Evolutionary conservation across 352 stramenopile genomes (phyloP), one percentile per base, ranked within the genome.

Genomic region (Globisporangium cystogenes): DNA sequence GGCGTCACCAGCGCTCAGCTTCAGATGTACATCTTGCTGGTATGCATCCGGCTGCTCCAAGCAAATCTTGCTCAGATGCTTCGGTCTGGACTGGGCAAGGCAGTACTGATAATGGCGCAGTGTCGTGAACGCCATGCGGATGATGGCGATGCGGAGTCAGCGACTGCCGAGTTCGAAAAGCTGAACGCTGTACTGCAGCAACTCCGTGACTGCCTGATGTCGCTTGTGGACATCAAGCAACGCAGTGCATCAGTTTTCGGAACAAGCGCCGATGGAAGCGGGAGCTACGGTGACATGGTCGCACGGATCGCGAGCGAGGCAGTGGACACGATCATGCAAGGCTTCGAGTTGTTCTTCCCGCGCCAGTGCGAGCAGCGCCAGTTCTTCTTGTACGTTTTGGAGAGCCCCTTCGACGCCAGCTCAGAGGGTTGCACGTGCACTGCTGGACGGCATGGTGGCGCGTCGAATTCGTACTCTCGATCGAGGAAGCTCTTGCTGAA

Each of bases 341-440:
- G 82, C 0, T 76, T 96, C 20, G 87, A 97, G 26, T 36, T 97
- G 1, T 96, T 97, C 48, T 95, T 95, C 42, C 76, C 90, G 11
- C 93, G 76, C 20, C 67, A 72, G 46, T 91, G 71, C 50, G 66
- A 83, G 37, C 76, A 91, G 48, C 53, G 71, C 3, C 60, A 75
- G 31, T 67, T 97, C 7, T 74, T 91, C 26, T 64, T 86, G 44
- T 57, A 67, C 35, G 37, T 65, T 21, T 56, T 86, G 24, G 20
- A 51, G 0, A n/a, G 26, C 27, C 55, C 7, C 11, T 45, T 33
- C 8, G 49, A 68, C 3, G 8, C 10, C 1, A 18, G 20, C 11
- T 26, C 18, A 21, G 29, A 24, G 4, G 44, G 29, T 4, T n/a
- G 29, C 2, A 10, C 26, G 21, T 51, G 55, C 40, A 21, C n/a